Base-by-base conservation (phyloP, 371 early-diverging fungal species). In the Actinomortierella wolfii region DNA sequence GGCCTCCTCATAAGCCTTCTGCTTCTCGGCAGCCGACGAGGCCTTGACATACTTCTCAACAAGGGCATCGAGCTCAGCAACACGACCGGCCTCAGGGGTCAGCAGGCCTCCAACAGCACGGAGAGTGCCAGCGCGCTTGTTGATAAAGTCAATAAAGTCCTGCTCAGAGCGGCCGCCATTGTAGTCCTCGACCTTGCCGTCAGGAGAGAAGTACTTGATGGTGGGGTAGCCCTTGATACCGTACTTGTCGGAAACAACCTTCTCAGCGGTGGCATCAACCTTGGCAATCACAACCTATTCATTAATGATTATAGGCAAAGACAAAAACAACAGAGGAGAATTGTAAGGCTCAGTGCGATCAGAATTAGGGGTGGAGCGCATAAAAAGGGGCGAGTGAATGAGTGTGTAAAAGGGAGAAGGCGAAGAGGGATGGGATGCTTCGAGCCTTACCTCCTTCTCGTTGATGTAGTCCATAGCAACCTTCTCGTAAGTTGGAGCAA, bases 101-200 rank as follows among this genome's bases (percentile, higher is more conserved):
- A 64, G 47, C 20, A 47, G 29, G 52, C 97, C 97, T 47, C 93
- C 95, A 9, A 83, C 83, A 53, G 83, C 66, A 61, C 96, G 91
- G 42, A 90, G 78, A 11, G 96, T 93, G 26, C 92, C 92, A 66
- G 90, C 86, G 54, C 94, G 84, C 68, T 92, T 81, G 87, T 97
- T 97, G 75, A 97, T 83, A 78, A 88, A 97, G 9, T 86, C 84
- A 50, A 97, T 79, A 73, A 97, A 90, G 62, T 86, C 93, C 68
- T 86, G 85, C 75, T 93, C 92, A 50, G 83, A 69, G 65, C 97
- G 92, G 41, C 83, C 87, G 47, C 88, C 90, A 26, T 89, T 85
- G 75, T 93, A 97, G 45, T 83, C 83, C 56, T 87, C 78, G 14
- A 93, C 89, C 20, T 82, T 81, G 42, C 79, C 87, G 34, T 81